Conservation (phyloP, 2,329 filamentous ascomycete species). For the Ascochyta rabiei region DNA sequence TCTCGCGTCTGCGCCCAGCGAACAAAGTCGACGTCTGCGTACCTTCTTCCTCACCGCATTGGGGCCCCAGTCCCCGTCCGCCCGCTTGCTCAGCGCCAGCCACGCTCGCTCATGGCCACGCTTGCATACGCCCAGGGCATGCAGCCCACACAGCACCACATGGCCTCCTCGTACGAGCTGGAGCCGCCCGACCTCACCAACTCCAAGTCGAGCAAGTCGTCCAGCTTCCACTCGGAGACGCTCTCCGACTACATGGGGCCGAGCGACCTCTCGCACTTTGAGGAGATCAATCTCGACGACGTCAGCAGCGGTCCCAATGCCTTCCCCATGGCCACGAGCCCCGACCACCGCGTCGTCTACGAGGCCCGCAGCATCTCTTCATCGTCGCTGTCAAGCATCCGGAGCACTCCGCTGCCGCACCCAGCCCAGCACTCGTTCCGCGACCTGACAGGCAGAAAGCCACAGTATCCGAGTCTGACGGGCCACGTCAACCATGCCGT, state of each 20-base stretch:
- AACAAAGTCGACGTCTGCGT: background rate
- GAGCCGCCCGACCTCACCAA: constrained; percentile 75
- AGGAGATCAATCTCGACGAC: constrained; percentile 88
- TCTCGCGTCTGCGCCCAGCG: constrained; percentile 32
- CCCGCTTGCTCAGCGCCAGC: constrained; percentile 24
- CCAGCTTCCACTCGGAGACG: constrained; percentile 80
- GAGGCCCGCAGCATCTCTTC: constrained; percentile 32
- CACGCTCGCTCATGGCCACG: constrained; percentile 47
- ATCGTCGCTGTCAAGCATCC: constrained; percentile 22
- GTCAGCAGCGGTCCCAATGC: constrained; percentile 47
- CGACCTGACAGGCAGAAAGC: constrained; percentile 48
- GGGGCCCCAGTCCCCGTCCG: constrained; percentile 24
- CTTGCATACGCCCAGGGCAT: constrained; percentile 38
- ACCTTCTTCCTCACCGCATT: constrained; percentile 32
- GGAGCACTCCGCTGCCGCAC: constrained; percentile 14
- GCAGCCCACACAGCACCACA: constrained; percentile 20
- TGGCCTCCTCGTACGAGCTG: constrained; percentile 19
- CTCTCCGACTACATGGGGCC: constrained; percentile 66
- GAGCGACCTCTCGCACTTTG: constrained; percentile 82
- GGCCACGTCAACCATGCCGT: constrained; percentile 47
- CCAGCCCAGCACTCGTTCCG: constrained; percentile 22
- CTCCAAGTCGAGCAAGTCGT: constrained; percentile 90
- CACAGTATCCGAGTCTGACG: constrained; percentile 50
- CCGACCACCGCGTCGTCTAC: constrained; percentile 40
- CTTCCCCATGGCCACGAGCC: constrained; percentile 51